phyloP scores from a whole-genome alignment of 768 basidiomycete genomes.

The Neoboletus brunneissimus region DNA sequence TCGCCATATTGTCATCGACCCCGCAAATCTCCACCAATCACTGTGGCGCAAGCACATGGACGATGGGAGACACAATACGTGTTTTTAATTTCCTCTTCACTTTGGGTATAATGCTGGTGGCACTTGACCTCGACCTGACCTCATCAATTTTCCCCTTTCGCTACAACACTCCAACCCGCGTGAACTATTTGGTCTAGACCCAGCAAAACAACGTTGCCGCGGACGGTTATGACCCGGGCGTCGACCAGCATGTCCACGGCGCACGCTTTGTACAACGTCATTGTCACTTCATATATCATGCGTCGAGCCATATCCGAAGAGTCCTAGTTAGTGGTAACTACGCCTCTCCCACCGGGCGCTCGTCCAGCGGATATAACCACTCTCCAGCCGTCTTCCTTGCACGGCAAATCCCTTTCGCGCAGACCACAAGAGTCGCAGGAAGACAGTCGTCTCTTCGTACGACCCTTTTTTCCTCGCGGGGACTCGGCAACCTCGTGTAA shows the following conservation, averaged over 20 bases:
- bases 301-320: not conserved
- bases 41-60: not conserved
- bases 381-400: not conserved
- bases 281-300: not conserved
- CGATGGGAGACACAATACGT: too few relatives aligned
- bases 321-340: not conserved
- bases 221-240: not conserved
- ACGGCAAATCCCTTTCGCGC: not conserved
- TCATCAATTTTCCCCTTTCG: too few relatives aligned
- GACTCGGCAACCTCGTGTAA: not conserved
- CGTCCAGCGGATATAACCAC: not conserved
- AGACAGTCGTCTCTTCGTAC: not conserved
- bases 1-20: too few relatives aligned
- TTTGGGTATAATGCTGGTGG: too few relatives aligned
- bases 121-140: too few relatives aligned
- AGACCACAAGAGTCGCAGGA: not conserved
- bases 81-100: not conserved
- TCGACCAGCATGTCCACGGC: not conserved
- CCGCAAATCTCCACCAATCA: too few relatives aligned
- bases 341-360: not conserved
- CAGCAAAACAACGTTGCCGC: too few relatives aligned
- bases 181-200: not conserved
- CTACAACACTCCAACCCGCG: not conserved
- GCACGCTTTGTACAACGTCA: not conserved
- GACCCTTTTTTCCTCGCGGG: too few relatives aligned